Conservation (phyloP, 2,329 filamentous ascomycete genomes). For the Venturia asperata region DNA sequence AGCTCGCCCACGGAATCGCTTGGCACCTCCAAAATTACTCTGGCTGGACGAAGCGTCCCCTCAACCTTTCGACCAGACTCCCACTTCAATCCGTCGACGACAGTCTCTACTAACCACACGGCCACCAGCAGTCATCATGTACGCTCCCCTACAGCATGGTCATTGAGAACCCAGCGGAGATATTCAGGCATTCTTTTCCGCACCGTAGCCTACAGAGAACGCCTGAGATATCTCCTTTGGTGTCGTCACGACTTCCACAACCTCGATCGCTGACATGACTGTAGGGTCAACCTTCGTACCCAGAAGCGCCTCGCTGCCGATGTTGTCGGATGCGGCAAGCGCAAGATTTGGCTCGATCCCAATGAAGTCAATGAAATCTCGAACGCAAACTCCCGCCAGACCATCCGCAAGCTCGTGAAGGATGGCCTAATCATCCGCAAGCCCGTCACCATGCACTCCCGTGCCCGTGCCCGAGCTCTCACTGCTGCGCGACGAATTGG, state of each 20-base stretch:
- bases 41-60: too few relatives aligned
- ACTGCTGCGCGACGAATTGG: constrained; percentile 91
- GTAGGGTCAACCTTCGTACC: constrained; percentile 98
- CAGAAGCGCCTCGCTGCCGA: constrained; percentile 99
- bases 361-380: constrained; percentile 99
- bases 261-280: constrained; percentile 11
- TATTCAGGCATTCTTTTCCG: neutral
- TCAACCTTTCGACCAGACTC: too few relatives aligned
- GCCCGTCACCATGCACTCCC: constrained; percentile 99
- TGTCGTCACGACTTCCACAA: constrained; percentile 8
- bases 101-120: neutral
- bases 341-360: constrained; percentile 99
- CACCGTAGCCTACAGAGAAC: neutral
- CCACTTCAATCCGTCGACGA: neutral
- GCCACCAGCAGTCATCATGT: constrained; percentile 2
- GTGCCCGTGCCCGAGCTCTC: constrained; percentile 90
- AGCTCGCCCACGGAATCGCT: too few relatives aligned
- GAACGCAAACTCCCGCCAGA: constrained; percentile 99
- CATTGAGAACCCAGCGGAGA: neutral
- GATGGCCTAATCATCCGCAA: constrained; percentile 99
- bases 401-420: constrained; percentile 97
- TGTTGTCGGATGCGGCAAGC: constrained; percentile 97
- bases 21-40: too few relatives aligned
- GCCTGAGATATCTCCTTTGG: constrained; percentile 1
- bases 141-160: neutral